Evolutionary conservation across 495 filamentous ascomycete species (phyloP), one percentile per base, ranked within the genome.

Genomic region (Clavariopsis aquatica): DNA sequence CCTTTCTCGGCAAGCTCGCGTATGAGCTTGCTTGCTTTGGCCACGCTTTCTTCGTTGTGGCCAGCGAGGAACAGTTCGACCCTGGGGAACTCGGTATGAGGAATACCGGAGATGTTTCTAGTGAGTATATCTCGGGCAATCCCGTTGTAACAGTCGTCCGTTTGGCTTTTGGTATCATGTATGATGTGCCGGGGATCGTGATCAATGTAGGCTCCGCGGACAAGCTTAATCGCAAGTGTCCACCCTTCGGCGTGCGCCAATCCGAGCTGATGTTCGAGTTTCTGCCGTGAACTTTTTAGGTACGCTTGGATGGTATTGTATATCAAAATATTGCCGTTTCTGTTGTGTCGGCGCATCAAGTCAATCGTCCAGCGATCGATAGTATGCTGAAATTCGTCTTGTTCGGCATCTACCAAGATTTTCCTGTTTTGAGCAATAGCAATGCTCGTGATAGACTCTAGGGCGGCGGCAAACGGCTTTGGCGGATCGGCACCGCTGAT

Each of bases 231-330:
- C 2, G 71, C 77, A 17, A 75, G 54, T 0, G 72, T 58, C 69
- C 71, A 79, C 19, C 72, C 69, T 47, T 77, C 74, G 49, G 64
- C 36, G 8, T 73, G 54, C 28, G 77, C 76, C 31, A 70, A 19
- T 1, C 49, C 64, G 19, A 79, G 60, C 27, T 79, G 76, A 12
- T 69, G 49, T 38, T 72, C 67, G 29, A 78, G 57, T 38, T 74
- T 78, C 9, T 65, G 67, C 29, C 70, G 77, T 0, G 77, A 73
- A 10, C 45, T 66, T 59, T 79, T 78, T 27, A 79, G 67, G 27
- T 79, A 79, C 13, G 66, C 75, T 45, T 79, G 77, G 19, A 74
- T 71, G n/a, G 77, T 79, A 47, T 78, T 79, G 58, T 78, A 78
- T 15, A 78, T 64, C 12, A 79, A 45, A 29, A 71, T 69, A 2